Evolutionary conservation across 768 basidiomycete species (phyloP), one percentile per base, ranked within the genome.

Genomic region (Tulasnella sp.): DNA sequence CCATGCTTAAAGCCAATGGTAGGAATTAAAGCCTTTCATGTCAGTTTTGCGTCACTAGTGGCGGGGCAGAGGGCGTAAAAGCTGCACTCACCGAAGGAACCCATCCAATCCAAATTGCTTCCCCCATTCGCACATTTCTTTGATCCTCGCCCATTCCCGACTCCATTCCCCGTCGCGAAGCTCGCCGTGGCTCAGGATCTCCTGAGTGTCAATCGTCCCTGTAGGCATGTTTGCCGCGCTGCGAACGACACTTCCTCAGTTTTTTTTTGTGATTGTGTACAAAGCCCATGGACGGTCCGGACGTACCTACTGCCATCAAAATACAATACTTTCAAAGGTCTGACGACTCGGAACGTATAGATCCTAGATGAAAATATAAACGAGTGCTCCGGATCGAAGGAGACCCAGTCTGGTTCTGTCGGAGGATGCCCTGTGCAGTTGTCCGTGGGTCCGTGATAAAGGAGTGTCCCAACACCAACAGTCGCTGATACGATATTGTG

Each of bases 341-440:
- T 53, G 15, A 42, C 60, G 1, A 48, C 55, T 27, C 30, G 51
- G 44, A 47, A 61, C 15, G 53, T 61, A 27, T 47, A 61, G n/a
- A 61, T 24, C 21, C 54, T 44, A 11, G 19, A 27, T 1, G 52
- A 19, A 23, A 61, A 61, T 30, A 54, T 10, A 29, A 41, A 54
- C 4, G 60, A 61, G 60, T 61, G 60, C 30, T 61, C 60, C 15
- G 60, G 43, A 42, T 61, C 60, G 60, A 61, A 54, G 8, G 60
- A 61, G 9, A 61, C 41, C 60, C 60, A 61, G 26, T 61, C 60
- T 8, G 51, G 51, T n/a, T 26, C 27, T 23, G 30, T 42, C 5
- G 60, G 60, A 15, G 52, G 49, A 11, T 23, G 47, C 15, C 34
- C 34, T 2, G 34, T 19, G 19, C 17, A 19, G 24, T 26, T 44